Evolutionary conservation across 345 rosid species (phyloP).

Genomic region (Aquilaria malaccensis): DNA sequence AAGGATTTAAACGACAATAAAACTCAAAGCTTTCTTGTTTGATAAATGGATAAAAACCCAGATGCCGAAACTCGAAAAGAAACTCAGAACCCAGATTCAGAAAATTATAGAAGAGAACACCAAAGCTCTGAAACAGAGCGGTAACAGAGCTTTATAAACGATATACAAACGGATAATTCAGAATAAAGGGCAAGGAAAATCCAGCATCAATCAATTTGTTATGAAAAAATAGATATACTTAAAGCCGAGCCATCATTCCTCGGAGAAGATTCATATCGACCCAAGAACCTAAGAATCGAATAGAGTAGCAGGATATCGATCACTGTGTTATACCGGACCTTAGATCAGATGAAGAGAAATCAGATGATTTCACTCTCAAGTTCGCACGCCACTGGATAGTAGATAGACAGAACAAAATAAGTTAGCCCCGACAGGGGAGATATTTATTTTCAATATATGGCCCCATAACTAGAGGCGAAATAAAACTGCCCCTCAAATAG

Average conservation of each 20-base stretch:
- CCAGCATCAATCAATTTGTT: not conserved
- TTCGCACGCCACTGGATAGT: not conserved
- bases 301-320: not conserved
- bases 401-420: not conserved
- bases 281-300: not conserved
- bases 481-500: too few relatives aligned
- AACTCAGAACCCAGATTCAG: constrained; percentile 5
- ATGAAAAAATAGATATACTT: constrained; percentile 8
- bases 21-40: not conserved
- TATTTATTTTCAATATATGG: not conserved
- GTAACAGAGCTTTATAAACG: constrained; percentile 13
- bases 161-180: constrained; percentile 32
- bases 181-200: constrained; percentile 32
- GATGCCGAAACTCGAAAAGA: constrained; percentile 17
- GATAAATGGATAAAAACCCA: constrained; percentile 12
- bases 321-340: constrained; percentile 15
- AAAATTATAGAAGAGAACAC: constrained; percentile 11
- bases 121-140: constrained; percentile 2
- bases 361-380: constrained; percentile 14
- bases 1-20: not conserved
- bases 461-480: too few relatives aligned
- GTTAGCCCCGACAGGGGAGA: not conserved
- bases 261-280: not conserved
- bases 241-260: not conserved
- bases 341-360: constrained; percentile 19